phyloP scores from a whole-genome alignment of 345 rosid genomes.

The Citrus australasica region DNA sequence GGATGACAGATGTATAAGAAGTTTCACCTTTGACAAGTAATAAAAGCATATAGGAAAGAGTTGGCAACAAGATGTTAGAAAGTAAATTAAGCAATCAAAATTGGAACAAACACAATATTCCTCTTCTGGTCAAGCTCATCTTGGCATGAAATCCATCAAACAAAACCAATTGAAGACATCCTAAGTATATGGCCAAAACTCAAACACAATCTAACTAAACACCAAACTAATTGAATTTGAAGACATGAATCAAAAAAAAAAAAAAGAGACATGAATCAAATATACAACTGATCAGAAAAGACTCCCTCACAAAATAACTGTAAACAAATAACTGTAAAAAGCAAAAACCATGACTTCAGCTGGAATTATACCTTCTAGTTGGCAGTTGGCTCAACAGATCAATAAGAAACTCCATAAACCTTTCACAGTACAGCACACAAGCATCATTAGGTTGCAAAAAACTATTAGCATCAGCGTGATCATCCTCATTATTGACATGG shows the following conservation, averaged over 20 bases:
- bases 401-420: conserved; percentile 96
- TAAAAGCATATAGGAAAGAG: not conserved
- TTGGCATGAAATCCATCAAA: not conserved
- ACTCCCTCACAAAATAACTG: not conserved
- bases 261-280: not conserved
- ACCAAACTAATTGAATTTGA: not conserved
- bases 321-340: not conserved
- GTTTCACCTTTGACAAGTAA: not conserved
- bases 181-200: not conserved
- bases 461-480: conserved; percentile 29
- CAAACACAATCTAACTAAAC: not conserved
- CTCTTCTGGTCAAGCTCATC: not conserved
- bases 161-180: not conserved
- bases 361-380: conserved; percentile 73
- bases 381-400: conserved; percentile 97
- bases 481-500: conserved; percentile 30
- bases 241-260: not conserved
- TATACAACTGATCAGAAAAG: not conserved
- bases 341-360: not conserved
- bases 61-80: not conserved
- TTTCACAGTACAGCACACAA: conserved; percentile 82
- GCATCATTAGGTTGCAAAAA: conserved; percentile 61
- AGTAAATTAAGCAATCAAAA: not conserved
- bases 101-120: not conserved
- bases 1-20: not conserved